Evolutionary conservation across 805 yeast genomes (phyloP).

Genomic region (Ogataea pini): DNA sequence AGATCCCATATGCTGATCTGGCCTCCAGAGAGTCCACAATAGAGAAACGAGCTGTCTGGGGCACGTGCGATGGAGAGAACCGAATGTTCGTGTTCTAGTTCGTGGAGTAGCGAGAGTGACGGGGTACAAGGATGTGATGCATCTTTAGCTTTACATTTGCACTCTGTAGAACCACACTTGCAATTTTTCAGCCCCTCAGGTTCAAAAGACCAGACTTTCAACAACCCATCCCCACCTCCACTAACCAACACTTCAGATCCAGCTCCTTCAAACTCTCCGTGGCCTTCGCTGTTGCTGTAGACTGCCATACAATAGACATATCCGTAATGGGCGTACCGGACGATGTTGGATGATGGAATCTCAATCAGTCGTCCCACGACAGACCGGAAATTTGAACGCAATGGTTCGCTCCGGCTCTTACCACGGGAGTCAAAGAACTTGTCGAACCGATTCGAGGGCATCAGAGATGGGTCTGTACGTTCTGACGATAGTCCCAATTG

Average conservation of each 20-base stretch:
- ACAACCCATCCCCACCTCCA: slow-evolving; percentile 90
- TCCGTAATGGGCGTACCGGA: slow-evolving; percentile 88
- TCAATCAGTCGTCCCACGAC: slow-evolving; percentile 50
- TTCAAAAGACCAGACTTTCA: slow-evolving; percentile 73
- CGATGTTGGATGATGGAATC: slow-evolving; percentile 63
- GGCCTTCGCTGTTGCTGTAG: slow-evolving; percentile 26
- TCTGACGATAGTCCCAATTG: slow-evolving; percentile 35
- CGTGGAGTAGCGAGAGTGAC: slow-evolving; percentile 27
- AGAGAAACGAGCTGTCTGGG: slow-evolving; percentile 65
- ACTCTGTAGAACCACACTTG: background rate
- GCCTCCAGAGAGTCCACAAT: slow-evolving; percentile 80
- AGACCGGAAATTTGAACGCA: slow-evolving; percentile 24
- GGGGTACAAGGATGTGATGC: too few relatives aligned
- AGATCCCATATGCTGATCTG: slow-evolving; percentile 83
- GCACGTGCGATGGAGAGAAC: slow-evolving; percentile 68
- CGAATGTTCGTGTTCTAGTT: slow-evolving; percentile 64
- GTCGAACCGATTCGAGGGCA: slow-evolving; percentile 72
- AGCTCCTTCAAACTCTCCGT: slow-evolving; percentile 25
- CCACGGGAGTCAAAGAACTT: slow-evolving; percentile 89
- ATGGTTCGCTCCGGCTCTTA: slow-evolving; percentile 48
- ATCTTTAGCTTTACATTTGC: background rate
- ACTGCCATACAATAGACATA: slow-evolving; percentile 72
- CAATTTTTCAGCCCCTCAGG: background rate
- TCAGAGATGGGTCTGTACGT: slow-evolving; percentile 35
- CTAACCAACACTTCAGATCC: slow-evolving; percentile 45